Evolutionary conservation across 2,329 filamentous ascomycete genomes (phyloP), one percentile per base, ranked within the genome.

Genomic region (Grosmannia huntii): DNA sequence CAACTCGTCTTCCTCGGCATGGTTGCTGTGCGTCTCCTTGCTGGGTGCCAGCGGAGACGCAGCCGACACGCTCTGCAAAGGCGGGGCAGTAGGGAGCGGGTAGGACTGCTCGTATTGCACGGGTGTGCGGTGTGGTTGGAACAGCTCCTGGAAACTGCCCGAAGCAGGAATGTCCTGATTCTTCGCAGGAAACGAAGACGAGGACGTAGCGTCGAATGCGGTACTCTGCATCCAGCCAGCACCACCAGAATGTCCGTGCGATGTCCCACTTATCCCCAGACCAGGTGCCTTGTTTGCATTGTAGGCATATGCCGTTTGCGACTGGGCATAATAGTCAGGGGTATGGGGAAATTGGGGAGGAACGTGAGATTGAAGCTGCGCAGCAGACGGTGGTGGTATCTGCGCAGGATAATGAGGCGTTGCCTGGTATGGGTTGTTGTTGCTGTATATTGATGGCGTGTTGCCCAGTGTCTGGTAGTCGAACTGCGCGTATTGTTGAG

Each of bases 231-330:
- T 44, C 41, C 41, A 44, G 41, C 19, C 41, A 6, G 41, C 19
- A 44, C 41, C 41, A 19, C 41, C 41, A 44, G 41, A 5, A 19
- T 44, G 41, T 9, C 41, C 56, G 1, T 60, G 46, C 23, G 65
- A 53, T 4, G 65, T 57, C 5, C 60, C 65, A 3, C 66, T 65
- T 58, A 72, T 67, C 6, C 71, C 70, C n/a, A 75, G 64, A 5
- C 71, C 73, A 23, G 72, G 69, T n/a, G 73, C 72, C 19, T 63
- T 67, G 21, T 60, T 69, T 2, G 69, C 65, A 60, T 75, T 76
- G 57, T 71, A 68, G 21, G 69, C 64, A 58, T 68, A 75, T 1
- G 73, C 69, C 41, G 62, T 67, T 53, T 73, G 70, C 11, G 68
- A 61, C 11, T 64, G 60, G 12, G 62, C 61, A 41, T 67, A 69